phyloP scores from a whole-genome alignment of 345 rosid genomes.

The Boechera divaricarpa region DNA sequence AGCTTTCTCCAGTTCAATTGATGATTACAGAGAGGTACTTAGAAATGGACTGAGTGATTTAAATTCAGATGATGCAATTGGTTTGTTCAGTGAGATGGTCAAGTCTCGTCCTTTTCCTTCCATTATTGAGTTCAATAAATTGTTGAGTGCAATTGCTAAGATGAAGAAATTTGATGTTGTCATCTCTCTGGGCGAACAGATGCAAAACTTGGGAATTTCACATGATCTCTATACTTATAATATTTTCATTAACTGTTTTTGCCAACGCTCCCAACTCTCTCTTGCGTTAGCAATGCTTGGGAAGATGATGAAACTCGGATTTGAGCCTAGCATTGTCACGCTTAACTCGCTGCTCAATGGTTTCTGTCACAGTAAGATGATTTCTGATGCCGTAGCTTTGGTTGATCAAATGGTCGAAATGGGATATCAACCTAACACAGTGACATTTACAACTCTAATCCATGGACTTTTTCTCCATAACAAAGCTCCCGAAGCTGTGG shows the following conservation, averaged over 20 bases:
- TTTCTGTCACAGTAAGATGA: neutral
- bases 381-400: neutral
- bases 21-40: neutral
- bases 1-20: neutral
- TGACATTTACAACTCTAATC: neutral
- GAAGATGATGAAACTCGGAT: neutral
- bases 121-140: neutral
- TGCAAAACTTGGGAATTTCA: neutral
- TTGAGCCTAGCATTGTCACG: neutral
- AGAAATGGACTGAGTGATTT: neutral
- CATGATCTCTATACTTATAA: neutral
- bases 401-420: conserved; percentile 7
- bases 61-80: neutral
- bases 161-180: conserved; percentile 12
- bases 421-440: neutral
- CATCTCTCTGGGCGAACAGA: neutral
- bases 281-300: neutral
- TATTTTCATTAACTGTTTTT: neutral
- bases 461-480: conserved; percentile 22
- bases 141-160: neutral
- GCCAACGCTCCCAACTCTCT: neutral
- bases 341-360: no score
- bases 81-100: neutral
- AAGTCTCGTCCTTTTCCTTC: neutral
- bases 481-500: neutral